A percentile compares a stretch with the other conserved stretches of the same genome.
Conservation (phyloP, 208 protist genomes). For the Acanthamoeba lenticulata region DNA sequence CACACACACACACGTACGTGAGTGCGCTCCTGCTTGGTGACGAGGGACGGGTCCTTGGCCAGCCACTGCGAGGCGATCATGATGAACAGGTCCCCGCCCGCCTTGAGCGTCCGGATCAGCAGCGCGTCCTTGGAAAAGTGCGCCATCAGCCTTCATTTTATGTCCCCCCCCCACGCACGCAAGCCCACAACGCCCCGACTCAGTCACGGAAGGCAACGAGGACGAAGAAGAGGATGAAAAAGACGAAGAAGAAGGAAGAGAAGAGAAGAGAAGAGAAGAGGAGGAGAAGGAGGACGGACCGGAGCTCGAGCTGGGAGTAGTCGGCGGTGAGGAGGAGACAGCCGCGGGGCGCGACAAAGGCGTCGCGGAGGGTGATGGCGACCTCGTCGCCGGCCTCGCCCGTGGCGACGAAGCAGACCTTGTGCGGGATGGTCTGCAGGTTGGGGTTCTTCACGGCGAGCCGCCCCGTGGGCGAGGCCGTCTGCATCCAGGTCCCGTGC, state of each 20-base stretch:
- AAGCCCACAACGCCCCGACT: too few relatives aligned
- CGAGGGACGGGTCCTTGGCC: not conserved
- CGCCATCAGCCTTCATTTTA: conserved; percentile 45
- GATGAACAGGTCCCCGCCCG: conserved; percentile 29
- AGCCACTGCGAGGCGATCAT: conserved; percentile 63
- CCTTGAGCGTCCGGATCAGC: not conserved
- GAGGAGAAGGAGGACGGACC: not conserved
- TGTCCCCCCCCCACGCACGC: too few relatives aligned
- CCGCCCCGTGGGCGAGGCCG: not conserved
- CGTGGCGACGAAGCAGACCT: not conserved
- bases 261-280: too few relatives aligned
- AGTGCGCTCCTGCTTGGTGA: conserved; percentile 44
- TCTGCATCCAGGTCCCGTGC: conserved; percentile 51
- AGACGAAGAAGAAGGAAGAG: too few relatives aligned
- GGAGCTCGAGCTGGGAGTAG: conserved; percentile 55
- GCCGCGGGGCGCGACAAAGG: not conserved
- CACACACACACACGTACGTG: not conserved
- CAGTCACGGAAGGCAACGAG: too few relatives aligned
- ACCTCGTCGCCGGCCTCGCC: not conserved
- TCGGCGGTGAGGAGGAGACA: conserved; percentile 46
- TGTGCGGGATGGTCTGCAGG: conserved; percentile 48
- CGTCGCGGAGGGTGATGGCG: not conserved
- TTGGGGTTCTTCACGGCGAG: conserved; percentile 57
- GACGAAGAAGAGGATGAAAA: too few relatives aligned
- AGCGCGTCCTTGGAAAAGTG: conserved; percentile 61